Percentiles rank a stretch among this genome's conserved stretches.
These are phyloP conservation scores for Saccharomyces hybrid DNA, from an alignment of 1,139 yeast genomes.

Conservation along the genomic window DNA sequence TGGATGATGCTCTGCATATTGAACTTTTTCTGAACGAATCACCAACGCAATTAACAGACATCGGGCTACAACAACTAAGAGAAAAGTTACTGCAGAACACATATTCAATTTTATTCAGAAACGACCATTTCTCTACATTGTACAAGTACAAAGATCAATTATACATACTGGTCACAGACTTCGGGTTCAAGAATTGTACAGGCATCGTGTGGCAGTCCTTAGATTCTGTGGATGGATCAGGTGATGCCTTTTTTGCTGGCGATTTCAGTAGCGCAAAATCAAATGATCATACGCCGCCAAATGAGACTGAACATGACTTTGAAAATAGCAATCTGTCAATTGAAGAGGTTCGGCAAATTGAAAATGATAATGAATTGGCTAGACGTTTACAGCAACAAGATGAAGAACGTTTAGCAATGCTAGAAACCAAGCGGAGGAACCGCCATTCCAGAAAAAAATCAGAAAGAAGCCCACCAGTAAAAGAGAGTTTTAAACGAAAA, in stretches of 20 bases:
- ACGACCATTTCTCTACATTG: constrained; percentile 75
- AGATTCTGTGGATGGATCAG: constrained; percentile 54
- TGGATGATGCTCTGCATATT: constrained; percentile 27
- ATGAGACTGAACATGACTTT: not conserved
- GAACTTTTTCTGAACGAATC: constrained; percentile 37
- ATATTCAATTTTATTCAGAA: constrained; percentile 66
- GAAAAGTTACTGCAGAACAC: constrained; percentile 40
- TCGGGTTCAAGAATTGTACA: constrained; percentile 45
- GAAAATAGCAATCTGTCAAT: not conserved
- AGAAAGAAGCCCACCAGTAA: constrained; percentile 6
- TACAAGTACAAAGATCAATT: constrained; percentile 46
- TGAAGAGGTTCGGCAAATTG: constrained; percentile 10
- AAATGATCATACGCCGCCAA: constrained; percentile 6
- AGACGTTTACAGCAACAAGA: constrained; percentile 28
- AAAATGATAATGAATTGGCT: constrained; percentile 25
- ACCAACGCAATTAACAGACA: constrained; percentile 61
- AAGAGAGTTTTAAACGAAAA: constrained; percentile 4
- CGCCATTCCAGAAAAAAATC: constrained; percentile 11
- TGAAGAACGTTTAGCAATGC: constrained; percentile 14
- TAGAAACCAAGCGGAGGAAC: constrained; percentile 7
- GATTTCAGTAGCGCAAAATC: constrained; percentile 39
- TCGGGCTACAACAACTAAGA: constrained; percentile 45
- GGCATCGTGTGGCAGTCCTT: constrained; percentile 72
- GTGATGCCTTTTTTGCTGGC: constrained; percentile 60
- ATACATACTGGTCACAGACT: constrained; percentile 63